Evolutionary conservation across 2,329 filamentous ascomycete genomes (phyloP).

Genomic region (Teratosphaeria zuluensis): DNA sequence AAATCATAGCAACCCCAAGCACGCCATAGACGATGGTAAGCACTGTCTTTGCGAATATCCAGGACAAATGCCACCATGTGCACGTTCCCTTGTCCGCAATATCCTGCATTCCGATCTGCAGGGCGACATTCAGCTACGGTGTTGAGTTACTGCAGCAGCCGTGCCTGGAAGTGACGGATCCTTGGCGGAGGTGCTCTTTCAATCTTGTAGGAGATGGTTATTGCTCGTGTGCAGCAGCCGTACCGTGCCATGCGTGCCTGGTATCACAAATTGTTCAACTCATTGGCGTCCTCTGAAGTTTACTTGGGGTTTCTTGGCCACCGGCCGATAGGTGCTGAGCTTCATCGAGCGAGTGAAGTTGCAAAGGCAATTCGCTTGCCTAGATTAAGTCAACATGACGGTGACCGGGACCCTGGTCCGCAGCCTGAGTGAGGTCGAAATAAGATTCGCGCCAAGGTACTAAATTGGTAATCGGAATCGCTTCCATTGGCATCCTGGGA

Average conservation of each 20-base stretch:
- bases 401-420: no score
- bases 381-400: no score
- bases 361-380: no score
- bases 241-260: no score
- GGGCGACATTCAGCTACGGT: background rate
- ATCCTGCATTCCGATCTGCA: background rate
- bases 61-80: background rate
- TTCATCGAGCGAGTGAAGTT: no score
- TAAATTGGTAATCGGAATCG: background rate
- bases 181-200: background rate
- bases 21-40: background rate
- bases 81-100: background rate
- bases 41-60: background rate
- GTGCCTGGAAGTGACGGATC: background rate
- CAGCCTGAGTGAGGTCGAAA: no score
- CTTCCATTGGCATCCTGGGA: background rate
- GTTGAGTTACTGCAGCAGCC: background rate
- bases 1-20: background rate
- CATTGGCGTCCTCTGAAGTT: no score
- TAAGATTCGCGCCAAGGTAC: background rate
- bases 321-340: no score
- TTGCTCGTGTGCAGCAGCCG: no score
- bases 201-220: no score
- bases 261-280: no score
- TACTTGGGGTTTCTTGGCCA: no score